Evolutionary conservation across 2,329 filamentous ascomycete genomes (phyloP).

Genomic region (Sodiomyces alkalinus): DNA sequence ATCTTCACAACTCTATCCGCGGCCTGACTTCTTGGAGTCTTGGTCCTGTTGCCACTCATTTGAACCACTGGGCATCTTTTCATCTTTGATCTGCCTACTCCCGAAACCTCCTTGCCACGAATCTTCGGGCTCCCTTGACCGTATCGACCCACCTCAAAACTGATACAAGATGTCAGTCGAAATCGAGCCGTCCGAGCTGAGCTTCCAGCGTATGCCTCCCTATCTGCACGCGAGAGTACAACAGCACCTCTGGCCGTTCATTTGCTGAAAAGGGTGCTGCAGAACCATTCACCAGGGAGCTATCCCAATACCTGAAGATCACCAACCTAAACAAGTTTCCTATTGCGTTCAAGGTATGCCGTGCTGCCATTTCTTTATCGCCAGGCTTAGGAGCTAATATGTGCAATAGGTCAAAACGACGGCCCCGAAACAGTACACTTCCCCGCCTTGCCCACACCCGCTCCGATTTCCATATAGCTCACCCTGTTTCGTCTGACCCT

Average conservation of each 20-base stretch:
- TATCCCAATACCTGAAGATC: conserved; percentile 48
- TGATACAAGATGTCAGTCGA: conserved; percentile 79
- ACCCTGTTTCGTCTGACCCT: no score
- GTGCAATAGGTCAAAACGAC: conserved; percentile 85
- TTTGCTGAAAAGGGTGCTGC: no score
- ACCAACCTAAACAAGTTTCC: conserved; percentile 47
- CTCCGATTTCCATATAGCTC: no score
- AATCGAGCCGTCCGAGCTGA: conserved; percentile 79
- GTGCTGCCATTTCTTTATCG: conserved; percentile 2
- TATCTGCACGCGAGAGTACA: no score
- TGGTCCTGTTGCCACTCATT: no score
- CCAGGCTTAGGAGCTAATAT: conserved; percentile 5
- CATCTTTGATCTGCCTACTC: no score
- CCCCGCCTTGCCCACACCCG: no score
- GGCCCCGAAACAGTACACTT: conserved; percentile 86
- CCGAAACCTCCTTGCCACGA: no score
- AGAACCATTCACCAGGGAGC: conserved; percentile 55
- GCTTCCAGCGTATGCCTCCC: conserved; percentile 67
- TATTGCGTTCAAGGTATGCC: conserved; percentile 53
- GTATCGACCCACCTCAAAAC: conserved; percentile 7
- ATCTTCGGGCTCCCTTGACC: conserved; percentile 1
- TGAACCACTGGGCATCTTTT: no score
- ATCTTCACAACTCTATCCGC: no score
- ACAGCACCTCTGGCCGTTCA: no score
- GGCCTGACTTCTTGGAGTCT: no score